Evolutionary conservation across 2,329 filamentous ascomycete species (phyloP).

Genomic region (Trichoderma lentiforme): DNA sequence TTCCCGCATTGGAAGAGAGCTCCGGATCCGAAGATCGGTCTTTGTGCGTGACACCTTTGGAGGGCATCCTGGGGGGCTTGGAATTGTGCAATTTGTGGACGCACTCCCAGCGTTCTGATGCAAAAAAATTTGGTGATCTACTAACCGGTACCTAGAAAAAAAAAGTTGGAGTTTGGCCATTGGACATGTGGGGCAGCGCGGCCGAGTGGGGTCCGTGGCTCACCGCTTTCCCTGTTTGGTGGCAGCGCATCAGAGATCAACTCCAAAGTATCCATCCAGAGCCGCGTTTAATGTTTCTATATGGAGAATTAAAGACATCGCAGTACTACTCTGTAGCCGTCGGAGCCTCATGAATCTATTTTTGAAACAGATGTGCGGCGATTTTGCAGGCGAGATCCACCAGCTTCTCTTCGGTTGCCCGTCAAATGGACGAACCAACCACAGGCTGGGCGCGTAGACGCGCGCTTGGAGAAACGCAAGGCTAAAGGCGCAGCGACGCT

Average conservation of each 20-base stretch:
- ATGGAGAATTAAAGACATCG: not conserved
- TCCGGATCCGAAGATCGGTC: constrained; percentile 9
- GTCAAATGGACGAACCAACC: not conserved
- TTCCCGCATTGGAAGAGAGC: not conserved
- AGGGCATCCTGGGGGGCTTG: constrained; percentile 1
- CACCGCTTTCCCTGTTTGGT: not conserved
- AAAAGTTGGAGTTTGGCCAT: constrained; percentile 3
- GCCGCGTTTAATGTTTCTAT: not conserved
- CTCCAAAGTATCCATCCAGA: not conserved
- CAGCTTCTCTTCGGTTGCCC: not conserved
- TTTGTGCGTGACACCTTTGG: not conserved
- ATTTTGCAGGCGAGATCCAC: not conserved
- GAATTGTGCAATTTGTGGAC: not conserved
- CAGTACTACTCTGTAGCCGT: not conserved
- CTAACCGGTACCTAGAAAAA: not conserved
- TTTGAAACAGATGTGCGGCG: not conserved
- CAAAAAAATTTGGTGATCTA: not conserved
- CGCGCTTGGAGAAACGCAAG: constrained; percentile 9
- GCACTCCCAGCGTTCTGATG: not conserved
- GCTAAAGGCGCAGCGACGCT: not conserved
- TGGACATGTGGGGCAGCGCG: not conserved
- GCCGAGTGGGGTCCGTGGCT: not conserved
- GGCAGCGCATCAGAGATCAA: not conserved
- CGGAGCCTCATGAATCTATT: not conserved
- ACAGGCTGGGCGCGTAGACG: not conserved